Evolutionary conservation across 2,329 filamentous ascomycete genomes (phyloP).

Genomic region (Grosmannia huntii): DNA sequence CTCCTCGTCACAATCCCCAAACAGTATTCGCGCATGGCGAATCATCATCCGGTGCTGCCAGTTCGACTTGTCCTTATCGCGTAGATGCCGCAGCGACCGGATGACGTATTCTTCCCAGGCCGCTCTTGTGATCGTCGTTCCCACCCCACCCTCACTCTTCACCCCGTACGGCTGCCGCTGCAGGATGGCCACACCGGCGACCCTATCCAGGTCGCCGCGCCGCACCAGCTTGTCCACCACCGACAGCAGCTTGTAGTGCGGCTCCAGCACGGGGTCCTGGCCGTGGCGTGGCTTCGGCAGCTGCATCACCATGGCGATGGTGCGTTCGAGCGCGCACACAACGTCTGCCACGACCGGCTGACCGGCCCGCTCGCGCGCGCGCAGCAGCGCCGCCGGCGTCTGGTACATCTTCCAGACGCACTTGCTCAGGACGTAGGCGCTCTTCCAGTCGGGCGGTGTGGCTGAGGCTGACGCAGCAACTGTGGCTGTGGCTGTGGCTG

Average conservation of each 20-base stretch:
- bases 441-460: slow-evolving; percentile 43
- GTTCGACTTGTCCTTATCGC: slow-evolving; percentile 74
- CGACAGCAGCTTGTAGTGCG: slow-evolving; percentile 82
- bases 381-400: slow-evolving; percentile 28
- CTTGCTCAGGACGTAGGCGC: slow-evolving; percentile 47
- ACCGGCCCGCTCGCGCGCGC: slow-evolving; percentile 26
- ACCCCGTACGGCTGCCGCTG: slow-evolving; percentile 42
- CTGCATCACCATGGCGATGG: slow-evolving; percentile 35
- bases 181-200: slow-evolving; percentile 38
- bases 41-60: slow-evolving; percentile 91
- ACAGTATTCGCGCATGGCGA: slow-evolving; percentile 49
- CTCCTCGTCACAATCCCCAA: slow-evolving; percentile 17
- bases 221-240: slow-evolving; percentile 70
- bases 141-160: slow-evolving; percentile 23
- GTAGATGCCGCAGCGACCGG: slow-evolving; percentile 35
- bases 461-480: too few relatives aligned
- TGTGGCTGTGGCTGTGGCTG: too few relatives aligned
- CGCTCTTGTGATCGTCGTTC: slow-evolving; percentile 42
- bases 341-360: slow-evolving; percentile 28
- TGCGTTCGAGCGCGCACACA: slow-evolving; percentile 35
- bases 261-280: slow-evolving; percentile 70
- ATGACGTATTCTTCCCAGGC: slow-evolving; percentile 44
- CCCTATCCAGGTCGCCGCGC: slow-evolving; percentile 31
- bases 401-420: slow-evolving; percentile 53
- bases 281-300: slow-evolving; percentile 43